These are phyloP conservation scores for Wallacemonas sp. DNA, from an alignment of 208 protist genomes.

Conservation along the genomic window DNA sequence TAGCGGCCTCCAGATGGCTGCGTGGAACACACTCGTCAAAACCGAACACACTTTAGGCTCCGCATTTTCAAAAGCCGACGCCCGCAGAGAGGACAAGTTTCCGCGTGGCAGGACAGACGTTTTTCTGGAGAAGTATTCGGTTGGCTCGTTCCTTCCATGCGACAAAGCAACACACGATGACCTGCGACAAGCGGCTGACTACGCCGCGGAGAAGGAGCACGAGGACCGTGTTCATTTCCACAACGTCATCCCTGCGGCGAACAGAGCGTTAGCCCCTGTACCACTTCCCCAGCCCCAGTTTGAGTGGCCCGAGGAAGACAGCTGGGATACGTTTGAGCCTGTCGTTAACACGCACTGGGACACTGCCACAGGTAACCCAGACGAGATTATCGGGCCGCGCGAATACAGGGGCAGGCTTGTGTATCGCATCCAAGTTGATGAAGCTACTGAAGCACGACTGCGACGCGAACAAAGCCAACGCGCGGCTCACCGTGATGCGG, in stretches of 20 bases:
- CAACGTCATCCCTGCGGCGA: slow-evolving; percentile 26
- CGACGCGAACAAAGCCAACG: slow-evolving; percentile 48
- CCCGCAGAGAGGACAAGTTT: slow-evolving; percentile 49
- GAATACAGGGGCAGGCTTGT: slow-evolving; percentile 62
- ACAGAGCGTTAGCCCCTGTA: slow-evolving; percentile 18
- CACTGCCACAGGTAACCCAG: slow-evolving; percentile 26
- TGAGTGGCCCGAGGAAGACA: slow-evolving; percentile 26
- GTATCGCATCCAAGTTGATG: slow-evolving; percentile 59
- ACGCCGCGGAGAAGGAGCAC: slow-evolving; percentile 38
- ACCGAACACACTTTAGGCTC: slow-evolving; percentile 59
- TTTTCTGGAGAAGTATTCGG: slow-evolving; percentile 61
- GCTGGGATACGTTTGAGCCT: slow-evolving; percentile 29
- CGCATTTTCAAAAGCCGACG: slow-evolving; percentile 56
- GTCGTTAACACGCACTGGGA: slow-evolving; percentile 19
- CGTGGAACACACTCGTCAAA: slow-evolving; percentile 72
- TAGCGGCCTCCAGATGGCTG: slow-evolving; percentile 34
- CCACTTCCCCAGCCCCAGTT: slow-evolving; percentile 9
- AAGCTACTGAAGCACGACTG: slow-evolving; percentile 47
- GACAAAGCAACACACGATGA: slow-evolving; percentile 39
- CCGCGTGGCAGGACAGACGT: slow-evolving; percentile 36
- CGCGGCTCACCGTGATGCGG: slow-evolving; percentile 20
- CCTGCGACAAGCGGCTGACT: slow-evolving; percentile 61
- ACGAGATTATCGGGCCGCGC: slow-evolving; percentile 65
- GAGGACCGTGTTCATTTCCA: slow-evolving; percentile 62
- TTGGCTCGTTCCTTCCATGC: slow-evolving; percentile 76